Evolutionary conservation across 2,329 filamentous ascomycete species (phyloP).

Genomic region (Madurella fahalii): DNA sequence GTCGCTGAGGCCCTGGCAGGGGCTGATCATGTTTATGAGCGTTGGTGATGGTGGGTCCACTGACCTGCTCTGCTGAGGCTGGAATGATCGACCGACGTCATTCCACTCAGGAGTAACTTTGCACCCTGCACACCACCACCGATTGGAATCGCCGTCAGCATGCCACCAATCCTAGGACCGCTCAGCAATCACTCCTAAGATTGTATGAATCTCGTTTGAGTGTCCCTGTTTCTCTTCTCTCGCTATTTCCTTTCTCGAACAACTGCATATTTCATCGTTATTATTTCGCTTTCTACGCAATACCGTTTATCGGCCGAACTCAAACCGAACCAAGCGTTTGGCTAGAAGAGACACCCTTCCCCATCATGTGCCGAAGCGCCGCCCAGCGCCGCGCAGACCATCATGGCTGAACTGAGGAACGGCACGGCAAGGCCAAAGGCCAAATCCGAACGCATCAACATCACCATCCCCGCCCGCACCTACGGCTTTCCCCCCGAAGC

Average conservation of each 20-base stretch:
- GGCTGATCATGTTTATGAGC: too few species aligned
- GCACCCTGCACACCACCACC: not conserved
- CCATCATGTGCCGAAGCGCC: not conserved
- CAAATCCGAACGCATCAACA: constrained; percentile 6
- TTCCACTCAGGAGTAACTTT: not conserved
- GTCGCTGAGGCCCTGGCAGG: too few species aligned
- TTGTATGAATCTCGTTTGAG: too few species aligned
- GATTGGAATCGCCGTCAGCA: not conserved
- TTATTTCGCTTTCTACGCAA: not conserved
- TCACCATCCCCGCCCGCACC: constrained; percentile 30
- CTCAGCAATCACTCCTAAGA: not conserved
- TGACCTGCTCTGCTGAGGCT: not conserved
- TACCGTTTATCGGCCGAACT: not conserved
- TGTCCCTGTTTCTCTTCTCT: too few species aligned
- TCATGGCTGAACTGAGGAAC: constrained; percentile 12
- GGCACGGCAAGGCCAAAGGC: constrained; percentile 6
- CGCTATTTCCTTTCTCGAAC: not conserved
- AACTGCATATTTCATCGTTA: too few species aligned
- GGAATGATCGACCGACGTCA: constrained; percentile 4
- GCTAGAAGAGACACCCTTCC: not conserved
- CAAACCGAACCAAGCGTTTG: not conserved
- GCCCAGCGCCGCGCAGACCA: not conserved
- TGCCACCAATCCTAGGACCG: not conserved
- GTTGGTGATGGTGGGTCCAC: too few species aligned
- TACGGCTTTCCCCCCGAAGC: constrained; percentile 60